Conservation (phyloP, 2,329 filamentous ascomycete species). For the Penicillium corylophilum region DNA sequence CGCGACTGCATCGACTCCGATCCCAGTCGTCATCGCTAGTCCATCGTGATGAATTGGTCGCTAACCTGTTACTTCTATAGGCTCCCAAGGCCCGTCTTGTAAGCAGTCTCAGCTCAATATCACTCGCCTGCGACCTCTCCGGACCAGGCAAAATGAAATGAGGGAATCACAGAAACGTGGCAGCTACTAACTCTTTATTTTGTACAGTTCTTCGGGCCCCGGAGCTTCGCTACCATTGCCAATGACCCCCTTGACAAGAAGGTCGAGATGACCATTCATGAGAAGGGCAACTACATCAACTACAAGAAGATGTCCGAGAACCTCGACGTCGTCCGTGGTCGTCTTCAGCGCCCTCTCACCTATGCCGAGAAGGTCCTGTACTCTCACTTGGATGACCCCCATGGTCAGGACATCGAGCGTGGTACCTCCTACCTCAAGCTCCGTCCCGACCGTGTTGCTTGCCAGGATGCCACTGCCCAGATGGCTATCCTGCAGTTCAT, state of each 20-base stretch:
- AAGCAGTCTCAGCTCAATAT: constrained; percentile 27
- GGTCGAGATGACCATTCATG: constrained; percentile 97
- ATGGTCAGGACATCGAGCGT: constrained; percentile 93
- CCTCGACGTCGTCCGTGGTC: constrained; percentile 80
- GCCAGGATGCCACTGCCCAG: constrained; percentile 98
- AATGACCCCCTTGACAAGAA: constrained; percentile 88
- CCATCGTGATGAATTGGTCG: constrained; percentile 9
- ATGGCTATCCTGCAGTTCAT: constrained; percentile 99
- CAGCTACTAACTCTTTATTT: constrained; percentile 31
- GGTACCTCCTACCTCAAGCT: constrained; percentile 95
- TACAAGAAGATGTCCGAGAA: constrained; percentile 99
- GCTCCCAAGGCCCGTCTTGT: constrained; percentile 48
- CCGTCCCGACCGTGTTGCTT: constrained; percentile 94
- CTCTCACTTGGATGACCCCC: constrained; percentile 95
- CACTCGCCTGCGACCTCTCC: background rate
- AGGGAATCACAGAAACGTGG: constrained; percentile 6
- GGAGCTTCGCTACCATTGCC: constrained; percentile 77
- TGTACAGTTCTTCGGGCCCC: constrained; percentile 62
- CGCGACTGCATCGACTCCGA: constrained; percentile 2
- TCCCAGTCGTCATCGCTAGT: background rate
- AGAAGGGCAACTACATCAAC: constrained; percentile 97
- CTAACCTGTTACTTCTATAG: constrained; percentile 30
- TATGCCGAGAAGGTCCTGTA: constrained; percentile 99
- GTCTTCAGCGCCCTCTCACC: constrained; percentile 89
- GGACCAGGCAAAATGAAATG: constrained; percentile 1